Evolutionary conservation across 129 eudicot species (phyloP).

Genomic region (Gnaphalium uliginosum): DNA sequence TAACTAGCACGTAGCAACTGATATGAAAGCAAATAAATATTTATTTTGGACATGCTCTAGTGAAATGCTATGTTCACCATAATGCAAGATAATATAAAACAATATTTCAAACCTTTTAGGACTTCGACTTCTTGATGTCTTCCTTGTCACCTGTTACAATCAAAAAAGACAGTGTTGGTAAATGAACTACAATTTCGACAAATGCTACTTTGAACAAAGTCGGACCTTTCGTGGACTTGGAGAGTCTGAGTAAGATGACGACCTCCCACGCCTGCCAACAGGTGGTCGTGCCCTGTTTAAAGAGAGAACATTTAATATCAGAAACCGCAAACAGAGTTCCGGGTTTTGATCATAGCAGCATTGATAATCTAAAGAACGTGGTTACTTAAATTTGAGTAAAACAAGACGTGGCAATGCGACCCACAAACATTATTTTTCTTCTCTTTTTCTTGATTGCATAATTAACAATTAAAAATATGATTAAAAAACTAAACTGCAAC

Average conservation of each 20-base stretch:
- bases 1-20: neutral
- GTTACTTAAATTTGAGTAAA: neutral
- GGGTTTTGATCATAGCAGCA: neutral
- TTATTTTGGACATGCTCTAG: neutral
- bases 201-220: neutral
- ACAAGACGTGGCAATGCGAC: neutral
- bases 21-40: neutral
- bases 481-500: neutral
- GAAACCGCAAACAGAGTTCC: neutral
- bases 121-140: slow-evolving; percentile 73
- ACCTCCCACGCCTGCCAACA: slow-evolving; percentile 65
- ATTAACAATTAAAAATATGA: neutral
- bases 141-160: slow-evolving; percentile 58
- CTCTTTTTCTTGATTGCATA: neutral
- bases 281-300: slow-evolving; percentile 62
- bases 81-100: neutral
- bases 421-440: neutral
- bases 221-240: slow-evolving; percentile 92
- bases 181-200: neutral
- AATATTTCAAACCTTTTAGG: slow-evolving; percentile 61
- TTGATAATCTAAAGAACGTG: no score
- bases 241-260: slow-evolving; percentile 77
- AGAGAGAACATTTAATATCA: neutral
- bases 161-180: neutral
- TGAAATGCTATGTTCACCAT: neutral